These are phyloP conservation scores for Suillus subluteus DNA, from an alignment of 768 basidiomycete species.

Conservation along the genomic window DNA sequence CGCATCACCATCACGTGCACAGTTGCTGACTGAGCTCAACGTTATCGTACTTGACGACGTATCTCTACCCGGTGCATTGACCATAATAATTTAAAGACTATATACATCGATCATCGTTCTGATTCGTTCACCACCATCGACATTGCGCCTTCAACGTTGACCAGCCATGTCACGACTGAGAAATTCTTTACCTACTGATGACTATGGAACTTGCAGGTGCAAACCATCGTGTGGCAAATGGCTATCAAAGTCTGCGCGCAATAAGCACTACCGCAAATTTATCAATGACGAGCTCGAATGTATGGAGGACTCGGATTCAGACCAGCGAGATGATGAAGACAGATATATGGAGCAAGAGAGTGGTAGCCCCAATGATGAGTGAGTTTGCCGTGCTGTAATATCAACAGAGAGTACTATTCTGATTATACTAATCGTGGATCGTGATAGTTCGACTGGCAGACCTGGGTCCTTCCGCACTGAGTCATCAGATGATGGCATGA, in stretches of 20 bases:
- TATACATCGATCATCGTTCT: no score
- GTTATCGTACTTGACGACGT: neutral
- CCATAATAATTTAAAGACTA: no score
- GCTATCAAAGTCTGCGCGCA: neutral
- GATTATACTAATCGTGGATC: neutral
- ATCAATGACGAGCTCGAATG: neutral
- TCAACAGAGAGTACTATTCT: no score
- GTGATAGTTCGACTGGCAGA: neutral
- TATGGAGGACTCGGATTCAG: neutral
- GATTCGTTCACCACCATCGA: conserved; percentile 3
- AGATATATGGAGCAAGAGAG: neutral
- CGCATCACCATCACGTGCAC: no score
- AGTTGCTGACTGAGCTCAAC: no score
- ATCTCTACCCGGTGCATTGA: no score
- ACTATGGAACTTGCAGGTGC: neutral
- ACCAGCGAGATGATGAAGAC: neutral
- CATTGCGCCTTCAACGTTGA: neutral
- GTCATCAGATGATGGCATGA: neutral
- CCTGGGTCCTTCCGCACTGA: neutral
- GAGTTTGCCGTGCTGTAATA: neutral
- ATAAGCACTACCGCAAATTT: neutral
- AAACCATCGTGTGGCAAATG: neutral
- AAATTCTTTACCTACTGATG: neutral
- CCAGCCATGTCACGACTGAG: neutral
- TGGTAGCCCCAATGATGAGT: neutral